phyloP scores from a whole-genome alignment of 1,284 basidiomycete species.

The Tylopilus orsonianus region DNA sequence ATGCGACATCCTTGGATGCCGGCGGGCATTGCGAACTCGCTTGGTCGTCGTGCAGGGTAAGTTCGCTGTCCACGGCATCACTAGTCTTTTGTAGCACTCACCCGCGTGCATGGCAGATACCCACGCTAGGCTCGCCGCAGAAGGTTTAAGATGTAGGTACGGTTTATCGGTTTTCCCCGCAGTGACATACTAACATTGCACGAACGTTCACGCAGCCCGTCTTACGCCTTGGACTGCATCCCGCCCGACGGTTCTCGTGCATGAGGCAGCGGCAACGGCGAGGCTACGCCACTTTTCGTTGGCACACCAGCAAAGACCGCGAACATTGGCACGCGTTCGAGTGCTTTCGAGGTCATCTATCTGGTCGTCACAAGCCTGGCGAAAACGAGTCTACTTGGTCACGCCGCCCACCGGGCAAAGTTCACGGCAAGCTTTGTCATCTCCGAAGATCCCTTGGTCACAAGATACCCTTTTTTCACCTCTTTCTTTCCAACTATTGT shows the following conservation, averaged over 20 bases:
- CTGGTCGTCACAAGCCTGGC: not conserved
- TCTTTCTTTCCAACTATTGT: constrained; percentile 1
- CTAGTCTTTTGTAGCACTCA: not conserved
- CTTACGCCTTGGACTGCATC: not conserved
- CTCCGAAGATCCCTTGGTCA: not conserved
- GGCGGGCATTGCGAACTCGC: not conserved
- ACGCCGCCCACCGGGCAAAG: not conserved
- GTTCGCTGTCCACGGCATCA: not conserved
- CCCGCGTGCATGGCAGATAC: not conserved
- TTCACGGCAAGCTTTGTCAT: not conserved
- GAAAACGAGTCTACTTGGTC: not conserved
- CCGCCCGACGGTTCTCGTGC: not conserved
- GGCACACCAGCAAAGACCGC: not conserved
- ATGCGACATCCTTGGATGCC: not conserved
- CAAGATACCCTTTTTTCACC: constrained; percentile 8
- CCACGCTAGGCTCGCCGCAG: not conserved
- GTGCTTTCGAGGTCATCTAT: not conserved
- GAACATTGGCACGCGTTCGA: not conserved
- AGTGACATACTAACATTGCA: not conserved
- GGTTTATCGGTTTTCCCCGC: no score
- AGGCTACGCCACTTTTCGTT: not conserved
- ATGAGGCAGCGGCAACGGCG: not conserved
- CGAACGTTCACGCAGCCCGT: not conserved
- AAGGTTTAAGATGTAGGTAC: constrained; percentile 4
- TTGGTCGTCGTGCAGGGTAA: not conserved